Percentiles rank a stretch among this genome's conserved stretches.
Evolutionary conservation across 345 rosid species (phyloP).

Genomic region (Chamaenerion angustifolium): DNA sequence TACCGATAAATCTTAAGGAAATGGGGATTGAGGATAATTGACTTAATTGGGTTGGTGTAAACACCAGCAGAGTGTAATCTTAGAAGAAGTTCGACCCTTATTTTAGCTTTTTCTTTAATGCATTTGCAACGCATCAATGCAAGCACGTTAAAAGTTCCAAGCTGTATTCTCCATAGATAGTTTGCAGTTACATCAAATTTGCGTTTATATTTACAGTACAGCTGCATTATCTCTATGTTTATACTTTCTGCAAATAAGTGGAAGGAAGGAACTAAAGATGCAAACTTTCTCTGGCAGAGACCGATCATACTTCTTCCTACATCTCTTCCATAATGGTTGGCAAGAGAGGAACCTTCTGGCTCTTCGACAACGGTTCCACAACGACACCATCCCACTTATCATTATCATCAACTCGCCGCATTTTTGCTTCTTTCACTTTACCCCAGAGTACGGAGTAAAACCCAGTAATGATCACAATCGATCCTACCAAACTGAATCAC

Average conservation of each 20-base stretch:
- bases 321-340: slow-evolving; percentile 17
- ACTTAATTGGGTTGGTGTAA: too few species aligned
- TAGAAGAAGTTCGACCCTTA: too few species aligned
- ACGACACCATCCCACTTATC: slow-evolving; percentile 6
- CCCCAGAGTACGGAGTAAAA: slow-evolving; percentile 54
- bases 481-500: slow-evolving; percentile 35
- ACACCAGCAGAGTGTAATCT: too few species aligned
- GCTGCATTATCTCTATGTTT: neutral
- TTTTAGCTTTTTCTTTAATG: too few species aligned
- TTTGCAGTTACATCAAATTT: neutral
- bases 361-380: slow-evolving; percentile 10
- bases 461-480: slow-evolving; percentile 28
- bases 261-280: neutral
- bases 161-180: too few species aligned
- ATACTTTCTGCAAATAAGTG: neutral
- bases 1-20: too few species aligned
- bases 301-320: too few species aligned
- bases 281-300: neutral
- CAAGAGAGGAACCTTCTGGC: slow-evolving; percentile 26
- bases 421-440: slow-evolving; percentile 27
- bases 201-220: neutral
- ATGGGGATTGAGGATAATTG: too few species aligned
- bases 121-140: too few species aligned
- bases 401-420: neutral
- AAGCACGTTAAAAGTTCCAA: too few species aligned